phyloP scores from a whole-genome alignment of 2,329 filamentous ascomycete genomes.

The Ceratocystis cubensis region DNA sequence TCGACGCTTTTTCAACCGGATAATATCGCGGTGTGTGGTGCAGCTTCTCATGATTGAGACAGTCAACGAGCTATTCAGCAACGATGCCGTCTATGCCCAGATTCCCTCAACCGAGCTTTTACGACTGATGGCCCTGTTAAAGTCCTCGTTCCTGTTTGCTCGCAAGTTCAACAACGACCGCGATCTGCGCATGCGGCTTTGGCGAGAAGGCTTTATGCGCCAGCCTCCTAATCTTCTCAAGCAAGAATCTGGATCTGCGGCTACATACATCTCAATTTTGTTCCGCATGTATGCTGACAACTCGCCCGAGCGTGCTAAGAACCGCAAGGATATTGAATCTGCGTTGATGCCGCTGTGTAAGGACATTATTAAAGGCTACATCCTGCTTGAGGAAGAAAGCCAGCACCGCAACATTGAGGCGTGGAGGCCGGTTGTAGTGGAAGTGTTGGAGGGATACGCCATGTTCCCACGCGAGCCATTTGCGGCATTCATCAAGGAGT shows the following conservation, averaged over 20 bases:
- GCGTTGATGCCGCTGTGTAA: constrained; percentile 89
- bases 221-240: constrained; percentile 95
- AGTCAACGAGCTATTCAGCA: constrained; percentile 95
- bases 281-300: constrained; percentile 96
- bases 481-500: constrained; percentile 61
- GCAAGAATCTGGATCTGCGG: constrained; percentile 84
- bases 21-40: constrained; percentile 95
- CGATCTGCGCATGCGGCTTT: constrained; percentile 83
- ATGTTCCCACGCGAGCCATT: constrained; percentile 74
- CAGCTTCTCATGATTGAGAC: constrained; percentile 99
- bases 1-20: constrained; percentile 94
- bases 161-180: constrained; percentile 97
- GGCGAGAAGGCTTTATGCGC: constrained; percentile 99
- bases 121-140: constrained; percentile 82
- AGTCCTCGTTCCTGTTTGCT: constrained; percentile 93
- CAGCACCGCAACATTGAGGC: constrained; percentile 95
- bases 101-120: constrained; percentile 86
- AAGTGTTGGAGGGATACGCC: constrained; percentile 85
- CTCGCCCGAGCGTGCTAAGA: constrained; percentile 66
- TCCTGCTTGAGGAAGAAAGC: constrained; percentile 80
- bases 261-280: constrained; percentile 89
- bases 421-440: constrained; percentile 93
- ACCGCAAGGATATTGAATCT: constrained; percentile 70
- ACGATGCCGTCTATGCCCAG: constrained; percentile 83
- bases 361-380: constrained; percentile 81